phyloP scores from a whole-genome alignment of 331 rosid species.

The Malus hybrid region DNA sequence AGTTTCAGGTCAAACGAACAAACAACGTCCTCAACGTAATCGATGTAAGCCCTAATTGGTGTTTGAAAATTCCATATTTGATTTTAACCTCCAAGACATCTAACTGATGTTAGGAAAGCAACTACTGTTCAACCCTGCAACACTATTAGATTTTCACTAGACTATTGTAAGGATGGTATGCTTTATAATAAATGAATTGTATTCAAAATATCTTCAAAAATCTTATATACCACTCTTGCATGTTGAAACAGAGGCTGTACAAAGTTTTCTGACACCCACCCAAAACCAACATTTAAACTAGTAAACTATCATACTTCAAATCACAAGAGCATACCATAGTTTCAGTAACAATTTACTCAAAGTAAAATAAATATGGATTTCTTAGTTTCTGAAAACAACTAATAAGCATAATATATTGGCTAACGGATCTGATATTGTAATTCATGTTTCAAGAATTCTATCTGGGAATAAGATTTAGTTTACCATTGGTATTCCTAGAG shows the following conservation, averaged over 20 bases:
- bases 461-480: not conserved
- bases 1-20: not conserved
- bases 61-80: not conserved
- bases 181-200: not conserved
- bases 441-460: not conserved
- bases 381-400: not conserved
- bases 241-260: not conserved
- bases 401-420: not conserved
- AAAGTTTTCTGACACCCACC: constrained; percentile 2
- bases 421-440: not conserved
- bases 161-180: not conserved
- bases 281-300: not conserved
- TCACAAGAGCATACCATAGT: not conserved
- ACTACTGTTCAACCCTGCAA: not conserved
- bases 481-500: constrained; percentile 97
- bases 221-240: not conserved
- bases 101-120: not conserved
- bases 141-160: not conserved
- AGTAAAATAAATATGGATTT: not conserved
- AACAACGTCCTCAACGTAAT: not conserved
- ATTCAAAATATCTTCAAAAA: not conserved
- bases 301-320: not conserved
- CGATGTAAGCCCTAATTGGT: not conserved
- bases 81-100: not conserved
- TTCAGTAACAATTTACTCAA: not conserved